A percentile compares a stretch with the other conserved stretches of the same genome.
phyloP scores from a whole-genome alignment of 345 rosid genomes.

The Syzygium grande region DNA sequence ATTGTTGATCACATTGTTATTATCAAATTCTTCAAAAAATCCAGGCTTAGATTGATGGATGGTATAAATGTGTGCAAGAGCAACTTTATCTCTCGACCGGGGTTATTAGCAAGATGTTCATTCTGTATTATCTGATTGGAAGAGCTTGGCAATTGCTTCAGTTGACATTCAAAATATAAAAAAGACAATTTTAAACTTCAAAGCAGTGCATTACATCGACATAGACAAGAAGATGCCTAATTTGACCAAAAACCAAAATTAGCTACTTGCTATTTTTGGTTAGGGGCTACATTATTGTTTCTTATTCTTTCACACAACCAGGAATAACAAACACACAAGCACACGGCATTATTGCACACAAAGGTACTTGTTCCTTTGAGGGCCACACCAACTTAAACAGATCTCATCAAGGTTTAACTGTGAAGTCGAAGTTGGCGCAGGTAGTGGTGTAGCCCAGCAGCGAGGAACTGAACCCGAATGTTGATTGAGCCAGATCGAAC shows the following conservation, averaged over 20 bases:
- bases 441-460: neutral
- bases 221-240: neutral
- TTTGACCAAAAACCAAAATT: neutral
- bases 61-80: neutral
- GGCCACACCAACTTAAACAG: neutral
- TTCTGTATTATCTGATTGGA: neutral
- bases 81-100: neutral
- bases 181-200: neutral
- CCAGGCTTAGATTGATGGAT: neutral
- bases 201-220: neutral
- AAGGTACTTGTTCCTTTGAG: neutral
- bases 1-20: neutral
- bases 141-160: neutral
- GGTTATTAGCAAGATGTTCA: neutral
- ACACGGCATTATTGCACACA: neutral
- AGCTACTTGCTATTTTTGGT: neutral
- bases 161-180: neutral
- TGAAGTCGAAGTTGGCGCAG: conserved; percentile 5
- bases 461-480: conserved; percentile 24
- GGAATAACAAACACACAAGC: neutral
- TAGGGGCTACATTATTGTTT: neutral
- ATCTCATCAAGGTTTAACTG: neutral
- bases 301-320: neutral
- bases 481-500: conserved; percentile 20
- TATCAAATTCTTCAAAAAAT: neutral